Conservation (phyloP, 2,329 filamentous ascomycete species). For the Cytospora mali region DNA sequence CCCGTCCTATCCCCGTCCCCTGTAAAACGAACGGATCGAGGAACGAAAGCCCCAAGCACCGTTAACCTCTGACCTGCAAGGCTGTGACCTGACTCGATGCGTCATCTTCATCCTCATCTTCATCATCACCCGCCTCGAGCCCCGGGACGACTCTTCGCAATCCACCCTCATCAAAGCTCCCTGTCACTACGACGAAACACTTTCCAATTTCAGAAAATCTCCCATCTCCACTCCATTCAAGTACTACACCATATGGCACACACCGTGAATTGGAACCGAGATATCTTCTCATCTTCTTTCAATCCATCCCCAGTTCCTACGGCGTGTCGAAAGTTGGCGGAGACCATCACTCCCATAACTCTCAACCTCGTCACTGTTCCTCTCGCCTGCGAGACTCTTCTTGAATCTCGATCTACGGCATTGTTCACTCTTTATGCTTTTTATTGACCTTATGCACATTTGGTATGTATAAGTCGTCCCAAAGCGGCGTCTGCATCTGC, state of each 20-base stretch:
- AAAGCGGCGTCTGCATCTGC: not conserved
- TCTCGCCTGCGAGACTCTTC: not conserved
- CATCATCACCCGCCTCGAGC: not conserved
- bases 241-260: not conserved
- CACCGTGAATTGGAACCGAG: not conserved
- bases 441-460: not conserved
- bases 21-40: not conserved
- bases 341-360: not conserved
- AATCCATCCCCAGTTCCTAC: too few relatives aligned
- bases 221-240: not conserved
- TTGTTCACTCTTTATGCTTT: not conserved
- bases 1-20: not conserved
- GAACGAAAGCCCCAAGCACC: not conserved
- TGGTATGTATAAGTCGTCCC: not conserved
- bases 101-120: too few relatives aligned
- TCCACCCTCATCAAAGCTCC: not conserved
- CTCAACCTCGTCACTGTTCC: not conserved
- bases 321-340: too few relatives aligned
- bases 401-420: not conserved
- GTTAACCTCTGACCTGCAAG: too few relatives aligned
- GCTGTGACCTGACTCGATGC: not conserved
- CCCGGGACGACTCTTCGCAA: not conserved
- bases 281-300: not conserved
- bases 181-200: conserved; percentile 3
- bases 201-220: not conserved